Conservation (phyloP, 768 basidiomycete species). For the Suillus ampliporus region DNA sequence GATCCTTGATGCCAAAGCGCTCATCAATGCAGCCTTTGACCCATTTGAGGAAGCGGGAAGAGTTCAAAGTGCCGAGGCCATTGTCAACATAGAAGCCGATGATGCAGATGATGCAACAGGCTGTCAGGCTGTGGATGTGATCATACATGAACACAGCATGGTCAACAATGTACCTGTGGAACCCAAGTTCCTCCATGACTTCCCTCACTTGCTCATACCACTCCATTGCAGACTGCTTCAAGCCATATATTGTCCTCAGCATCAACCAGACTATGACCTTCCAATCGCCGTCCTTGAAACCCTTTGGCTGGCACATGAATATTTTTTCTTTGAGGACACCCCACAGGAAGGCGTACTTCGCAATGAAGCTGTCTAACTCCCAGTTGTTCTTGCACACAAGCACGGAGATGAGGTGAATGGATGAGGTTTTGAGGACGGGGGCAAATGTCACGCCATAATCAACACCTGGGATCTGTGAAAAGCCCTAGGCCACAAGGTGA, state of each 20-base stretch:
- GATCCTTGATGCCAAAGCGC: background rate
- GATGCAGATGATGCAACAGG: background rate
- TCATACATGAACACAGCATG: background rate
- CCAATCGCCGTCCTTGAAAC: conserved; percentile 9
- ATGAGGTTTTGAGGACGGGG: background rate
- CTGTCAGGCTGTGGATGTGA: background rate
- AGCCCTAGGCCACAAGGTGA: conserved; percentile 2
- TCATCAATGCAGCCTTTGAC: background rate
- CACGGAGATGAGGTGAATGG: background rate
- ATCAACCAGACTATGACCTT: background rate
- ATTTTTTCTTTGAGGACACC: conserved; percentile 39
- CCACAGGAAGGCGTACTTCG: conserved; percentile 49
- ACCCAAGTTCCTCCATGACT: background rate
- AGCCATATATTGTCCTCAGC: background rate
- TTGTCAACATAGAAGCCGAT: background rate
- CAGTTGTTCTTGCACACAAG: conserved; percentile 25
- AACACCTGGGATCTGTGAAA: conserved; percentile 11
- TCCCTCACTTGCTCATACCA: background rate
- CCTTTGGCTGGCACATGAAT: conserved; percentile 48
- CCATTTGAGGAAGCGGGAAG: background rate
- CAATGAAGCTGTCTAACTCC: conserved; percentile 48
- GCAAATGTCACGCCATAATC: conserved; percentile 13
- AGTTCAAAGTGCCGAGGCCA: background rate
- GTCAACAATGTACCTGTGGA: background rate
- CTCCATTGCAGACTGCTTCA: background rate